phyloP scores from a whole-genome alignment of 495 filamentous ascomycete genomes.

The Neurospora terricola region DNA sequence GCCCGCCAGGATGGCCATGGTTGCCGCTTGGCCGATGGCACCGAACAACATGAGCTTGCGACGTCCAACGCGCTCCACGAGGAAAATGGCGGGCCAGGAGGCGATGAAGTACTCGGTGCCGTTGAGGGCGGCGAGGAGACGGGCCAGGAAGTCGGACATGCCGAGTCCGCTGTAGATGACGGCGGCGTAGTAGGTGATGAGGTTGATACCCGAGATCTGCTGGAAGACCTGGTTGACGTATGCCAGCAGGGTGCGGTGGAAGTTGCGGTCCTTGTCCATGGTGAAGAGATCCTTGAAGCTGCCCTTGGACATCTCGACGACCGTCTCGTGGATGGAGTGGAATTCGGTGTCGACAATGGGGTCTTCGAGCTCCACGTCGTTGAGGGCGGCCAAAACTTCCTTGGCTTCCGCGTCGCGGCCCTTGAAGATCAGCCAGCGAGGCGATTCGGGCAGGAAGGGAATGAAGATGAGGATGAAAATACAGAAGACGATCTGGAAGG shows the following conservation, averaged over 20 bases:
- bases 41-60: constrained; percentile 65
- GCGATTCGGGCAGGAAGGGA: constrained; percentile 52
- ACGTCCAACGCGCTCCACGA: constrained; percentile 50
- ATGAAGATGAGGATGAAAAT: constrained; percentile 46
- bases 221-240: constrained; percentile 9
- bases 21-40: constrained; percentile 55
- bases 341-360: constrained; percentile 53
- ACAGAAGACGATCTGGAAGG: constrained; percentile 50
- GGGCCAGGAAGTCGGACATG: constrained; percentile 40
- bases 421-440: constrained; percentile 50
- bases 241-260: constrained; percentile 44
- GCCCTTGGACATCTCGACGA: constrained; percentile 58
- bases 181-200: constrained; percentile 66
- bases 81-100: constrained; percentile 61
- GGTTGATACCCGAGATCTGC: constrained; percentile 50
- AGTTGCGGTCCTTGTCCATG: constrained; percentile 59
- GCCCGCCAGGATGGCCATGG: constrained; percentile 58
- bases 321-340: constrained; percentile 63
- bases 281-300: constrained; percentile 61
- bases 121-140: constrained; percentile 61
- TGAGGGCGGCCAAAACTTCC: constrained; percentile 51
- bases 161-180: constrained; percentile 53
- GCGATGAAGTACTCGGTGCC: constrained; percentile 69
- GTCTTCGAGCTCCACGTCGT: constrained; percentile 43
- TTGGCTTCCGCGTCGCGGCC: constrained; percentile 43